These are phyloP conservation scores for Aspergillus jensenii DNA, from an alignment of 2,329 filamentous ascomycete genomes.

Conservation along the genomic window DNA sequence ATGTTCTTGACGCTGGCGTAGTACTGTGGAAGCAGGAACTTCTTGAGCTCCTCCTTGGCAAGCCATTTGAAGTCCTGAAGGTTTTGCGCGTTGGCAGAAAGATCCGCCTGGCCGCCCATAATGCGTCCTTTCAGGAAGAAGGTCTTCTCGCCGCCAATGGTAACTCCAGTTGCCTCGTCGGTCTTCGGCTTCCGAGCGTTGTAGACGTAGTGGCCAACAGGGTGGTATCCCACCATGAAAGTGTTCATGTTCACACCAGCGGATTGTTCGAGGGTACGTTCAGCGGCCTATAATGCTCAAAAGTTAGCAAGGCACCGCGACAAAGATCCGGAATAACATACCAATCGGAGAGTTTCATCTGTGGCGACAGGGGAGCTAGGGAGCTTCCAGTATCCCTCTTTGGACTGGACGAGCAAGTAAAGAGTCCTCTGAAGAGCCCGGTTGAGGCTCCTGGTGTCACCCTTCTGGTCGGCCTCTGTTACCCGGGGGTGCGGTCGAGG, in stretches of 20 bases:
- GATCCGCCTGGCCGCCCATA: slow-evolving; percentile 90
- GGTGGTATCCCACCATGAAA: slow-evolving; percentile 90
- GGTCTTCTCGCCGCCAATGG: slow-evolving; percentile 70
- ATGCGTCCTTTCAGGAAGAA: slow-evolving; percentile 98
- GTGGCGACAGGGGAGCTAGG: slow-evolving; percentile 68
- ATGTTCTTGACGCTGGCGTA: slow-evolving; percentile 77
- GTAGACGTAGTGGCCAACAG: slow-evolving; percentile 74
- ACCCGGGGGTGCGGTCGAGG: slow-evolving; percentile 68
- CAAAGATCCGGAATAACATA: slow-evolving; percentile 49
- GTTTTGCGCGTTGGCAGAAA: slow-evolving; percentile 69
- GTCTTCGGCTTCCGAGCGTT: slow-evolving; percentile 52
- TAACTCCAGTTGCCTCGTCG: slow-evolving; percentile 38
- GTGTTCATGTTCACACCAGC: slow-evolving; percentile 97
- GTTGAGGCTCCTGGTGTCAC: slow-evolving; percentile 76
- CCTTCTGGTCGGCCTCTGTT: slow-evolving; percentile 75
- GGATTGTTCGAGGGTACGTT: slow-evolving; percentile 72
- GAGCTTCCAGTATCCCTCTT: slow-evolving; percentile 75
- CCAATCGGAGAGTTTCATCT: slow-evolving; percentile 78
- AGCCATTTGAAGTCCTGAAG: slow-evolving; percentile 89
- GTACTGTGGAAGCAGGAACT: slow-evolving; percentile 66
- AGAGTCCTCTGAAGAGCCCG: slow-evolving; percentile 76
- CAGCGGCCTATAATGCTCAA: slow-evolving; percentile 65
- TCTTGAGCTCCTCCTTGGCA: slow-evolving; percentile 79
- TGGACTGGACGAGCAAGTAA: slow-evolving; percentile 77
- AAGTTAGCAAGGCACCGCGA: neutral